Conservation (phyloP, 441 rosid species). For the Aleurites moluccanus region DNA sequence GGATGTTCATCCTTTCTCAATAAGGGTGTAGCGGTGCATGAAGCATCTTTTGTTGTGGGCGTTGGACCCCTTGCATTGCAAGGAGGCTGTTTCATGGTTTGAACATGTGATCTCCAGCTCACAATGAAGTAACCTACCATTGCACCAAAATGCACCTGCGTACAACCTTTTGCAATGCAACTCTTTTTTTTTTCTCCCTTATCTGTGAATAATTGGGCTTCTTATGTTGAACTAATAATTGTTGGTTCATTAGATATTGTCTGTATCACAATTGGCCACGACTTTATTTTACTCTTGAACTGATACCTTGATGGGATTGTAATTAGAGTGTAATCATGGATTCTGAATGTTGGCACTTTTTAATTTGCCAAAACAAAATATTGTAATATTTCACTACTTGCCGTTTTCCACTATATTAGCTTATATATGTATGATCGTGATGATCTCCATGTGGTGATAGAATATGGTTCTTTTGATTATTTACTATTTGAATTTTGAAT, state of each 20-base stretch:
- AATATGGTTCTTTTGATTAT: too few species aligned
- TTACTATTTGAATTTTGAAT: too few species aligned
- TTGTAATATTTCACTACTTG: not conserved
- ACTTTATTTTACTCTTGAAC: not conserved
- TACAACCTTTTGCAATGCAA: not conserved
- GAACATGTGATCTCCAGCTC: not conserved
- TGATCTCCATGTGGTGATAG: not conserved
- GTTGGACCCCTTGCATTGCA: not conserved
- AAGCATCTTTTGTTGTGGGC: not conserved
- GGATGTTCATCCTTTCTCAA: constrained; percentile 9
- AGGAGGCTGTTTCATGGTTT: constrained; percentile 4
- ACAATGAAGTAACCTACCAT: not conserved
- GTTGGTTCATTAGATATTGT: not conserved
- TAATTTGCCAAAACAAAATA: not conserved
- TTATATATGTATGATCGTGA: not conserved
- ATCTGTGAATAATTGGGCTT: not conserved
- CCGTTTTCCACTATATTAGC: too few species aligned
- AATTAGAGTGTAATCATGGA: too few species aligned
- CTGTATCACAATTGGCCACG: not conserved
- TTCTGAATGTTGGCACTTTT: not conserved
- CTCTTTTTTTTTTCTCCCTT: not conserved
- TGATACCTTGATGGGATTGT: not conserved
- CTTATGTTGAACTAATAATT: not conserved
- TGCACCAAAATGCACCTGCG: not conserved
- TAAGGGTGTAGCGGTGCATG: constrained; percentile 1